Percentiles rank a stretch among this genome's conserved stretches.
Evolutionary conservation across 176 grass and related monocot genomes (phyloP).

Genomic region (Juncus effusus): DNA sequence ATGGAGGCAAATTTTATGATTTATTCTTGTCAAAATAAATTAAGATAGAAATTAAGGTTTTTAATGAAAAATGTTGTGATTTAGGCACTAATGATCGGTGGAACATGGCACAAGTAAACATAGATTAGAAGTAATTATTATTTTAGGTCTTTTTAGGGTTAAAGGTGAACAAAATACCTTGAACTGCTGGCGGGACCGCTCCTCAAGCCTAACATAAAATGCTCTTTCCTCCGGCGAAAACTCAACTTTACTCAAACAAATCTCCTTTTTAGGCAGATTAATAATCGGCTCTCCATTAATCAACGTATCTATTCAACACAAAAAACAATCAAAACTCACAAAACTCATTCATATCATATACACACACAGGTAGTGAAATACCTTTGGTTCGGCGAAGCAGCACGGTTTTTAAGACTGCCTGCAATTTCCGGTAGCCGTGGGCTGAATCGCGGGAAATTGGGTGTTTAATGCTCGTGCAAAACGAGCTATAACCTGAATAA

Average conservation of each 20-base stretch:
- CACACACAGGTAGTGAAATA: neutral
- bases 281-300: constrained; percentile 95
- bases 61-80: too few species aligned
- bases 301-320: constrained; percentile 50
- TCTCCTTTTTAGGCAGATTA: constrained; percentile 77
- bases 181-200: constrained; percentile 86
- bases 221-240: constrained; percentile 80
- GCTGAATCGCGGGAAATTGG: constrained; percentile 72
- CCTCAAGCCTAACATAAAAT: constrained; percentile 87
- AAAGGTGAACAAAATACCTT: constrained; percentile 49
- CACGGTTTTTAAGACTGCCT: constrained; percentile 73
- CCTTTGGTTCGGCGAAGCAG: constrained; percentile 96
- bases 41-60: too few species aligned
- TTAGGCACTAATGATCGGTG: too few species aligned
- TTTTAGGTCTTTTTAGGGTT: neutral
- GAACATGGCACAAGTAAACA: too few species aligned
- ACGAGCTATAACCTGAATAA: constrained; percentile 66
- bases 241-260: constrained; percentile 75
- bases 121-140: too few species aligned
- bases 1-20: too few species aligned
- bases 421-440: constrained; percentile 88
- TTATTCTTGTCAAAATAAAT: too few species aligned
- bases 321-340: neutral
- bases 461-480: constrained; percentile 82
- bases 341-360: too few species aligned